phyloP scores from a whole-genome alignment of 2,329 filamentous ascomycete species.

The Fusarium albidum region DNA sequence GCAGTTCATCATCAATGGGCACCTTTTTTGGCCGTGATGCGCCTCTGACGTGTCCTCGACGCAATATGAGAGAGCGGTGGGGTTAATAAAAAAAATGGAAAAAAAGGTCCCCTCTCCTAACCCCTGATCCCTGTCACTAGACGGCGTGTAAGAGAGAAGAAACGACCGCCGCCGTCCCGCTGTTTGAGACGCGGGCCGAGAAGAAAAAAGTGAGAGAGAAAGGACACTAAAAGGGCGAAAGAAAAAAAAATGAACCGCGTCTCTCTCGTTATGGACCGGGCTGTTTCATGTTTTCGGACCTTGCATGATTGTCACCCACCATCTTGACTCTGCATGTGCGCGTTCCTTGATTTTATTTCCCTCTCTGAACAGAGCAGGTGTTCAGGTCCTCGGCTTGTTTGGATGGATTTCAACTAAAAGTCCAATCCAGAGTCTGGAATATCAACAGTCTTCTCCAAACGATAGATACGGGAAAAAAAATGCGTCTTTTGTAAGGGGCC shows the following conservation, averaged over 20 bases:
- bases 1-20: background rate
- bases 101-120: background rate
- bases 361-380: too few species aligned
- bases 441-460: background rate
- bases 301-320: conserved; percentile 14
- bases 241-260: conserved; percentile 6
- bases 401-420: conserved; percentile 6
- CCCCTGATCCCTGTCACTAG: conserved; percentile 1
- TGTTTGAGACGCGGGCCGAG: too few species aligned
- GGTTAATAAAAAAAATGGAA: too few species aligned
- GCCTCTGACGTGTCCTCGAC: conserved; percentile 31
- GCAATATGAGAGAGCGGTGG: background rate
- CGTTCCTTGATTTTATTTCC: background rate
- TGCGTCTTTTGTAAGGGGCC: conserved; percentile 24
- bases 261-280: background rate
- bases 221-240: background rate
- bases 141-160: background rate
- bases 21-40: conserved; percentile 22
- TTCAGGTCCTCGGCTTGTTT: background rate
- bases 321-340: background rate
- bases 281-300: conserved; percentile 16
- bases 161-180: too few species aligned
- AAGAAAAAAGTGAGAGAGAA: too few species aligned
- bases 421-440: too few species aligned
- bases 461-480: background rate